These are phyloP conservation scores for Kockiozyma suomiensis DNA, from an alignment of 805 yeast species.

Conservation along the genomic window DNA sequence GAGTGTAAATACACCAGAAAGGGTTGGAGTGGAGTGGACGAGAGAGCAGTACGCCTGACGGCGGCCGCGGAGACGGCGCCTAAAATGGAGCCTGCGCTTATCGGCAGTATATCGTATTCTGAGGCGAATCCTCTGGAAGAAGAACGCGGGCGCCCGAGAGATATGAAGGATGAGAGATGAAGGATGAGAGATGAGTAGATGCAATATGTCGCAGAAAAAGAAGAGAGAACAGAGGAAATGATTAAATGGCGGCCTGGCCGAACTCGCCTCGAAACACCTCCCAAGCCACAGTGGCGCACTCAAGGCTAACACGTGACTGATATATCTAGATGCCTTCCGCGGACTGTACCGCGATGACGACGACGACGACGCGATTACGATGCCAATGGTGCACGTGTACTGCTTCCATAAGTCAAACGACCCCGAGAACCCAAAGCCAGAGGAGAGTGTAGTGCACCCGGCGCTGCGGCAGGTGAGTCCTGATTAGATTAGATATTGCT, in stretches of 20 bases:
- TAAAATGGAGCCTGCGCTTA: too few species aligned
- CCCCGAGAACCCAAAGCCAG: constrained; percentile 73
- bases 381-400: constrained; percentile 83
- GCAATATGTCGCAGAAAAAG: neutral
- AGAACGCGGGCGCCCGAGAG: too few species aligned
- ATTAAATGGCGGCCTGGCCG: neutral
- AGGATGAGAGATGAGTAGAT: too few species aligned
- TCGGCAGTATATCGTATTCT: too few species aligned
- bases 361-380: constrained; percentile 45
- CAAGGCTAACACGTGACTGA: neutral
- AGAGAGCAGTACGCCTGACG: neutral
- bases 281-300: neutral
- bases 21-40: neutral
- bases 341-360: constrained; percentile 60
- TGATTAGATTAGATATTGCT: too few species aligned
- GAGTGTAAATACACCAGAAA: neutral
- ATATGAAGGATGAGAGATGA: too few species aligned
- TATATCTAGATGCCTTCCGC: constrained; percentile 62
- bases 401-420: constrained; percentile 83
- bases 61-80: neutral
- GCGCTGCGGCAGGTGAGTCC: constrained; percentile 61
- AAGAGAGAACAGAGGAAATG: neutral
- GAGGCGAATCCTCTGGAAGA: too few species aligned
- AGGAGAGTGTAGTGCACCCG: constrained; percentile 64
- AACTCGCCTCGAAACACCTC: neutral